Evolutionary conservation across 2,329 filamentous ascomycete species (phyloP), one percentile per base, ranked within the genome.

Genomic region (Trichoderma koningiopsis): DNA sequence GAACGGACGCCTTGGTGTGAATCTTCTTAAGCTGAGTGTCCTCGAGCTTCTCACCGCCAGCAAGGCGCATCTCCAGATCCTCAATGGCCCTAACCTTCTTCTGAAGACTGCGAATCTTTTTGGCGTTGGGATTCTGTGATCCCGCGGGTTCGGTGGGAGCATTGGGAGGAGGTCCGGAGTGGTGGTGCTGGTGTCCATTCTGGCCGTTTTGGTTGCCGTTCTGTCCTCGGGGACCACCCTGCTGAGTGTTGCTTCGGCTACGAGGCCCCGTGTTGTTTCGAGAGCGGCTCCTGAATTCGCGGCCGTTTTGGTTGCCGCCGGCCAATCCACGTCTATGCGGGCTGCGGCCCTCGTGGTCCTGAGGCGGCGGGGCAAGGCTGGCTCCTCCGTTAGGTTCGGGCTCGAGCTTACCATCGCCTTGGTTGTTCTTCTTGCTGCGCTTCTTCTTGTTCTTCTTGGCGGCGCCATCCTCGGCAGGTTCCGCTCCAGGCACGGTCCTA

Each of bases 371-470:
- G 71, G 80, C 85, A 74, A 85, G 83, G 77, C 77, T 81, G 53
- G 80, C 82, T 75, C 84, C 78, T 71, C 81, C 81, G 75, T 83
- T 83, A 47, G 78, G 82, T 68, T 84, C 83, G 24, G 77, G 77
- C 68, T 81, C 79, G 16, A 74, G 73, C 63, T 89, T 90, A 61
- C 87, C 88, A 22, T 93, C 92, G 6, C 85, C 87, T 58, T 96
- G 94, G 78, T 94, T 96, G 63, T 88, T 88, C 83, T 97, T 98
- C 86, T 96, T 97, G 73, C 85, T 87, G 72, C 96, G 89, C 88
- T 98, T 98, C 88, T 98, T 98, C 88, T 98, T 98, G 83, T 97
- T 97, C 87, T 97, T 97, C 87, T 97, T 97, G 93, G 84, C 14
- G 92, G 94, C 66, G 91, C 89, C 92, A 71, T 93, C 91, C 78